These are phyloP conservation scores for Thermothielavioides terrestris DNA, from an alignment of 495 filamentous ascomycete genomes.

Conservation along the genomic window DNA sequence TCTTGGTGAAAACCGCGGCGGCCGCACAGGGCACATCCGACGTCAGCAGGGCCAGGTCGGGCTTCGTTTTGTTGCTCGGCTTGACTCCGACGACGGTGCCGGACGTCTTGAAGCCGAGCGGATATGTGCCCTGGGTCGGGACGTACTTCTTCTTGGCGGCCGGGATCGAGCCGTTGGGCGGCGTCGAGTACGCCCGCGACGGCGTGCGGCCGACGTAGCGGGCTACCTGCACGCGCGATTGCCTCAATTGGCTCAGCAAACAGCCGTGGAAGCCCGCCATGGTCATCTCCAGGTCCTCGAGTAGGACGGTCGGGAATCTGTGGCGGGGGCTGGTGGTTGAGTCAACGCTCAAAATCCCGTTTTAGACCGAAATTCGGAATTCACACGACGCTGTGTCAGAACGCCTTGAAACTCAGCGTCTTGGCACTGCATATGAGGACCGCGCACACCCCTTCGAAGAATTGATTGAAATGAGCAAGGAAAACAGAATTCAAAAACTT, in stretches of 20 bases:
- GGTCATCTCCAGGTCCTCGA: constrained; percentile 3
- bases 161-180: constrained; percentile 54
- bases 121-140: constrained; percentile 75
- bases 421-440: too few relatives aligned
- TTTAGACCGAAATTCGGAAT: background rate
- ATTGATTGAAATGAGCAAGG: too few relatives aligned
- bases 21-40: constrained; percentile 86
- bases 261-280: constrained; percentile 21
- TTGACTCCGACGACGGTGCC: constrained; percentile 92
- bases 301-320: background rate
- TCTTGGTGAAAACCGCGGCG: constrained; percentile 93
- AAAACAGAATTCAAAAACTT: too few relatives aligned
- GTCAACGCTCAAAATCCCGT: background rate
- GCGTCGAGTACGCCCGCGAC: constrained; percentile 49
- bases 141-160: constrained; percentile 78
- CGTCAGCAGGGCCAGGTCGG: constrained; percentile 80
- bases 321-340: background rate
- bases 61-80: constrained; percentile 75
- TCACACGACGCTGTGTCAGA: too few relatives aligned
- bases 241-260: constrained; percentile 24
- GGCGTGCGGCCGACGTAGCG: constrained; percentile 2
- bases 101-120: constrained; percentile 79
- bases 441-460: too few relatives aligned
- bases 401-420: too few relatives aligned
- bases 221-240: constrained; percentile 20